A percentile compares a stretch with the other conserved stretches of the same genome.
Evolutionary conservation across 176 grass and related monocot genomes (phyloP).

Genomic region (Ananas comosus): DNA sequence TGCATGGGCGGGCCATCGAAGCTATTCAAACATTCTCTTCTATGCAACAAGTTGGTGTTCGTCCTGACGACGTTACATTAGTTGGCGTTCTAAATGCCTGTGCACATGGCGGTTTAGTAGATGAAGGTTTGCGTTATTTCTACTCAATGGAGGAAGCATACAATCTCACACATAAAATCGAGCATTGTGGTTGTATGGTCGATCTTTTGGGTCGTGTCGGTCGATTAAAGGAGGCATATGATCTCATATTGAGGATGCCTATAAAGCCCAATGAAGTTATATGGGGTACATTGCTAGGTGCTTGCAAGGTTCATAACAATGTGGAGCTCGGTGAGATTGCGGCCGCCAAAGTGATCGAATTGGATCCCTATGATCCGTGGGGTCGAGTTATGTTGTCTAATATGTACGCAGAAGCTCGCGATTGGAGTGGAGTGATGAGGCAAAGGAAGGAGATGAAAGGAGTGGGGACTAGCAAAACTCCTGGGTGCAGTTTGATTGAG

Average conservation of each 20-base stretch:
- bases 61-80: slow-evolving; percentile 55
- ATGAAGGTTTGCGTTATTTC: slow-evolving; percentile 50
- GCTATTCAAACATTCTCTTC: slow-evolving; percentile 47
- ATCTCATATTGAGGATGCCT: slow-evolving; percentile 53
- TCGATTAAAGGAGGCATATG: slow-evolving; percentile 50
- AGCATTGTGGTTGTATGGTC: slow-evolving; percentile 72
- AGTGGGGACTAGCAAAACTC: slow-evolving; percentile 8
- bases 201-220: slow-evolving; percentile 68
- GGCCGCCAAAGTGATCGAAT: slow-evolving; percentile 41
- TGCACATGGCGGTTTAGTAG: slow-evolving; percentile 59
- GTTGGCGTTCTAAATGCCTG: slow-evolving; percentile 69
- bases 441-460: slow-evolving; percentile 13
- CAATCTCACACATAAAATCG: slow-evolving; percentile 36
- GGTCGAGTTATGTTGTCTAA: slow-evolving; percentile 23
- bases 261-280: slow-evolving; percentile 56
- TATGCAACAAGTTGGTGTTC: slow-evolving; percentile 40
- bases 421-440: slow-evolving; percentile 12
- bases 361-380: slow-evolving; percentile 61
- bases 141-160: slow-evolving; percentile 51
- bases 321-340: slow-evolving; percentile 47
- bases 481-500: slow-evolving; percentile 20
- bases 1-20: slow-evolving; percentile 45
- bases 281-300: slow-evolving; percentile 58
- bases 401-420: slow-evolving; percentile 6
- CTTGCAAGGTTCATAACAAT: slow-evolving; percentile 60